A percentile compares a stretch with the other conserved stretches of the same genome.
phyloP scores from a whole-genome alignment of 2,329 filamentous ascomycete genomes.

The Botryosphaeria agaves region DNA sequence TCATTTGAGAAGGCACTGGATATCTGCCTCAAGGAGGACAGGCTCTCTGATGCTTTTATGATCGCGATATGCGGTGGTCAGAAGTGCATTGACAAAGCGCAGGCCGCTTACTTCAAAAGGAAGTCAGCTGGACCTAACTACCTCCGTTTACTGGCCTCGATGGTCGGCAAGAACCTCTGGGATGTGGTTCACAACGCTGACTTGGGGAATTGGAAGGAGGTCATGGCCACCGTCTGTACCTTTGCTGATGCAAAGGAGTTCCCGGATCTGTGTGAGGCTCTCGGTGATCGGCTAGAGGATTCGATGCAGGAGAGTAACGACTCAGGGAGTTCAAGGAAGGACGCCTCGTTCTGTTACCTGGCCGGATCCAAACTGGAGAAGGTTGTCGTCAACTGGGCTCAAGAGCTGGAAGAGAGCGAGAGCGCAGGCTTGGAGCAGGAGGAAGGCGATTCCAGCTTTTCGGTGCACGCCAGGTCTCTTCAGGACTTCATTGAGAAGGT shows the following conservation, averaged over 20 bases:
- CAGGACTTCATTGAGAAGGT: slow-evolving; percentile 98
- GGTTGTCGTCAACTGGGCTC: slow-evolving; percentile 85
- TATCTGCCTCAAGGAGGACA: slow-evolving; percentile 72
- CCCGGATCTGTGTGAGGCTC: slow-evolving; percentile 81
- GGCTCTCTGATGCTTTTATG: slow-evolving; percentile 92
- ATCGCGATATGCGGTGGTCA: slow-evolving; percentile 94
- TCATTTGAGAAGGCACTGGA: slow-evolving; percentile 82
- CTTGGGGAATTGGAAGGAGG: slow-evolving; percentile 85
- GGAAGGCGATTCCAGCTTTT: slow-evolving; percentile 66
- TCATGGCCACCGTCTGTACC: slow-evolving; percentile 89
- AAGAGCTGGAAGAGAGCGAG: slow-evolving; percentile 74
- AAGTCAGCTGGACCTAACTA: slow-evolving; percentile 79
- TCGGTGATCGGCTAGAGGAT: slow-evolving; percentile 81
- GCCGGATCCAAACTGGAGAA: slow-evolving; percentile 95
- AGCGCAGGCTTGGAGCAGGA: slow-evolving; percentile 52
- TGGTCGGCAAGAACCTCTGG: slow-evolving; percentile 94
- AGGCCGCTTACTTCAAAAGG: slow-evolving; percentile 74
- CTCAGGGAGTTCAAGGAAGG: slow-evolving; percentile 43
- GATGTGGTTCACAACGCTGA: slow-evolving; percentile 96
- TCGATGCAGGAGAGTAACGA: slow-evolving; percentile 34
- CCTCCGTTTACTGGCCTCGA: slow-evolving; percentile 71
- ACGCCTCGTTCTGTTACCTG: slow-evolving; percentile 92
- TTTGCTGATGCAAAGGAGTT: slow-evolving; percentile 87
- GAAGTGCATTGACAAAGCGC: slow-evolving; percentile 84
- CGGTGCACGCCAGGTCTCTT: slow-evolving; percentile 71